Evolutionary conservation across 768 basidiomycete species (phyloP), one percentile per base, ranked within the genome.

Genomic region (Terana coerulea): DNA sequence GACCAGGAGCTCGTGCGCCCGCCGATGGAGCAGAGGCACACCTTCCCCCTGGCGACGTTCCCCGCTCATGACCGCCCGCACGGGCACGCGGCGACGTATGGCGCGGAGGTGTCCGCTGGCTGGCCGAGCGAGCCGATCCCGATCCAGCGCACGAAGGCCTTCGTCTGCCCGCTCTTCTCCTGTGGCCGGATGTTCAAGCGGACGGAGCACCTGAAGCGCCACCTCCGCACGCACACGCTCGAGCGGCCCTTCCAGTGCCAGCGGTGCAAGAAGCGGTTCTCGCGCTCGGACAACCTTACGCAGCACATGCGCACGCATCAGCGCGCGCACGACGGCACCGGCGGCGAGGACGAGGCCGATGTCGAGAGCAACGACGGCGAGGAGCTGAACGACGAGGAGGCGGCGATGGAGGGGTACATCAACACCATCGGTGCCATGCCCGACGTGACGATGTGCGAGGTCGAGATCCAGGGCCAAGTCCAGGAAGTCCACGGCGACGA

Each of bases 151-250:
- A 63, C 59, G 49, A 85, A 84, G 63, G 83, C 82, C 3, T 94
- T 84, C 62, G 78, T 84, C 43, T 95, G 93, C 68, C 91, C 91
- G 17, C 75, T 92, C 1, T 84, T 80, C 66, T 88, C 88, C 12
- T 97, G 93, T 62, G 83, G 88, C 3, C 75, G 88, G 55, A 71
- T 87, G 58, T 95, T 95, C 80, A 94, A 92, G 75, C 82, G 93
- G 10, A 85, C 88, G 79, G 93, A 95, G 63, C 92, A 95, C 64
- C 77, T 95, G 58, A 89, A 90, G 69, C 72, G 92, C 37, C 93
- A 95, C 66, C 69, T 93, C 26, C 78, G 91, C 52, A 92, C 91
- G 8, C 93, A 95, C 64, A 94, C 91, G 24, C 80, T 90, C 80
- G 92, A 95, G 67, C 74, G 86, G 33, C 92, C 93, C 0, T 95